Evolutionary conservation across 2,329 filamentous ascomycete species (phyloP), one percentile per base, ranked within the genome.

Genomic region (Monilinia vaccinii-corymbosi): DNA sequence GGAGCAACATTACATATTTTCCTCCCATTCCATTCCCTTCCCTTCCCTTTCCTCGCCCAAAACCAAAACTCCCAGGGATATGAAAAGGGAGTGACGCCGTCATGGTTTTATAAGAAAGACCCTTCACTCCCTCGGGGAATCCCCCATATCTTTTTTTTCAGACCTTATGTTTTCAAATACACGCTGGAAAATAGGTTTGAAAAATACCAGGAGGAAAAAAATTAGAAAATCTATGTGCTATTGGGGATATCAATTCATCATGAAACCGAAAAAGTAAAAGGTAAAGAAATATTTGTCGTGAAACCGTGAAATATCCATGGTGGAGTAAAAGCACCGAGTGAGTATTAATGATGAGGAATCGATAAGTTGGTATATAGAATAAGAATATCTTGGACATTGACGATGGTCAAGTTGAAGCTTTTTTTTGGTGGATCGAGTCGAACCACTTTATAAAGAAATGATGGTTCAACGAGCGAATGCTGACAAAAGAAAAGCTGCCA

Each of bases 381-480:
- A 42, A 32, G 25, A 25, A 50, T 34, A 59, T 61, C 31, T 23
- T 48, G 34, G 48, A 59, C 42, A 55, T 45, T 47, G 32, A 59
- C 56, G 18, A 44, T 40, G 21, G 42, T 56, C 23, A 52, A 57
- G 36, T 31, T 21, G 36, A 57, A 44, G 52, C 45, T 32, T n/a
- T 46, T 56, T 60, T 42, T 32, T 9, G 23, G 44, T 8, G n/a
- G 40, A 46, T 45, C 34, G 52, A 58, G 18, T 52, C n/a, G 56
- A 58, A 21, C 40, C n/a, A 42, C 21, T 40, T 46, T 13, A 40
- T 40, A 71, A 67, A 68, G 71, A 67, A 72, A n/a, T n/a, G n/a
- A 73, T 34, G 62, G 73, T 71, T 50, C 71, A 73, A 64, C 62
- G 72, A 62, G 61, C 46, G 53, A 56, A 55, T 46, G 23, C 31